A percentile compares a stretch with the other conserved stretches of the same genome.
phyloP scores from a whole-genome alignment of 106 monocot species.

The Phalaenopsis equestris region DNA sequence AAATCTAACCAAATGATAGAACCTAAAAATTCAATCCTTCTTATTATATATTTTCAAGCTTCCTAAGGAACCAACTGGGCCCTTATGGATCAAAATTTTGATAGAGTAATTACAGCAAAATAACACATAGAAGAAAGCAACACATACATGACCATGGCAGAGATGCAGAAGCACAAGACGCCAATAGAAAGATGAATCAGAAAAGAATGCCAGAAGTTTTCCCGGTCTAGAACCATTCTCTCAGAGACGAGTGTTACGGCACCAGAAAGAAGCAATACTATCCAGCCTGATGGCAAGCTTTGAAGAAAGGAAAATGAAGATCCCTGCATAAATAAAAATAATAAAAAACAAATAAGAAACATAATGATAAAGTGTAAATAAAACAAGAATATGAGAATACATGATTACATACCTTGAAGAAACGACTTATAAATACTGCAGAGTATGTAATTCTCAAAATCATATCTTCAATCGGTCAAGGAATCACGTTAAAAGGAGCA shows the following conservation, averaged over 20 bases:
- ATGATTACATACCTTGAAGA: slow-evolving; percentile 53
- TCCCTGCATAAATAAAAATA: slow-evolving; percentile 23
- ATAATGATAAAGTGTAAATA: not conserved
- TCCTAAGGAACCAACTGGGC: not conserved
- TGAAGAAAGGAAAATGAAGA: slow-evolving; percentile 51
- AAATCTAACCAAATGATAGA: no score
- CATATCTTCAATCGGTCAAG: slow-evolving; percentile 71
- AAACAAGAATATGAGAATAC: not conserved
- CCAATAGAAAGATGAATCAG: slow-evolving; percentile 59
- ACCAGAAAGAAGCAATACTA: slow-evolving; percentile 42
- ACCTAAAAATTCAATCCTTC: no score
- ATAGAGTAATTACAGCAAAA: no score
- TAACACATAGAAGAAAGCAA: not conserved
- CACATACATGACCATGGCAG: slow-evolving; percentile 59
- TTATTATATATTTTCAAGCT: not conserved
- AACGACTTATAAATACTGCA: slow-evolving; percentile 56
- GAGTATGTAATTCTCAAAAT: slow-evolving; percentile 73
- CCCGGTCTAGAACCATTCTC: slow-evolving; percentile 47
- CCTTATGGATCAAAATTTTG: no score
- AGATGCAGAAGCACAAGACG: slow-evolving; percentile 46
- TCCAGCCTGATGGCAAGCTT: slow-evolving; percentile 89
- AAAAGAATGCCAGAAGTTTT: slow-evolving; percentile 75
- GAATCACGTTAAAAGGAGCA: not conserved
- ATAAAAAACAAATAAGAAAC: not conserved
- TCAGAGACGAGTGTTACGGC: slow-evolving; percentile 54